phyloP scores from a whole-genome alignment of 2,329 filamentous ascomycete species.

The Pseudogymnoascus sp. region DNA sequence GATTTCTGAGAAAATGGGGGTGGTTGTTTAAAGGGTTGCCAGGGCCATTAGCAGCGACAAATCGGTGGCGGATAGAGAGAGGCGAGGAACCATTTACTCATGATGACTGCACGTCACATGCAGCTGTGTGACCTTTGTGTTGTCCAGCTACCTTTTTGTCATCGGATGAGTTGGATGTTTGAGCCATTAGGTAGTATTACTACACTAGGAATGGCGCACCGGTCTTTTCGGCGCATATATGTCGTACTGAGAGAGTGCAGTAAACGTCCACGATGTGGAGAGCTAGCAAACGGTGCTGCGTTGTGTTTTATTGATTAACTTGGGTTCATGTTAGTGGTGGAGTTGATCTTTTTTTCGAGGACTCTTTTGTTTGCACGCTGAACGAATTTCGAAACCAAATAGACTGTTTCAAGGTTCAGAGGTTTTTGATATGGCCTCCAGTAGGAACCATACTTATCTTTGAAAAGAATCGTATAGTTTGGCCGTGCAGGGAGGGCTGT shows the following conservation, averaged over 20 bases:
- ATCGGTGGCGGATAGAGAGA: constrained; percentile 29
- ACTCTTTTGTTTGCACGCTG: neutral
- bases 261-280: neutral
- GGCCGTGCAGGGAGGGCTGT: neutral
- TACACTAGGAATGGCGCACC: neutral
- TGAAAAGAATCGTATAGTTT: neutral
- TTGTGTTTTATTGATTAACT: neutral
- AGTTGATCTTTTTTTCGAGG: neutral
- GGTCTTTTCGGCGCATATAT: neutral
- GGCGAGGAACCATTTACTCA: constrained; percentile 26
- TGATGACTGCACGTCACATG: constrained; percentile 18
- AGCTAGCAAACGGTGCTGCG: neutral
- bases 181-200: constrained; percentile 10
- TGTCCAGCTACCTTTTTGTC: constrained; percentile 7
- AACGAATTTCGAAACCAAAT: too few relatives aligned
- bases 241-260: neutral
- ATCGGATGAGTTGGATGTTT: constrained; percentile 11
- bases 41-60: constrained; percentile 28
- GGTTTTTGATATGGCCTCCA: neutral
- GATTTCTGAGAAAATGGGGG: constrained; percentile 32
- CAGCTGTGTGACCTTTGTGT: constrained; percentile 16
- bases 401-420: neutral
- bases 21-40: constrained; percentile 25
- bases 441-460: neutral
- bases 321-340: neutral